phyloP scores from a whole-genome alignment of 805 yeast species.

The Kodamaea laetipori region DNA sequence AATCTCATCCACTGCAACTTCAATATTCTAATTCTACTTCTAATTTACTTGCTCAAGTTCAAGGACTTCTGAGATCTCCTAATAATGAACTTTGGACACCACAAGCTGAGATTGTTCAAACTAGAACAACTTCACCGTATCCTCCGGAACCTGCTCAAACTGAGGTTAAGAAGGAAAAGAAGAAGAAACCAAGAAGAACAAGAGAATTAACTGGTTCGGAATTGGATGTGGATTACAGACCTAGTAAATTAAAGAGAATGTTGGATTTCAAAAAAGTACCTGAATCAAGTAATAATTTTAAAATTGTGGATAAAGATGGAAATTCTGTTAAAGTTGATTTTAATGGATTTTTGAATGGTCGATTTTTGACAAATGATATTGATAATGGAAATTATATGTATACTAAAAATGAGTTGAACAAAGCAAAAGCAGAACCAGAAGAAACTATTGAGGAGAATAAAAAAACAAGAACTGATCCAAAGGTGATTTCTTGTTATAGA shows the following conservation, averaged over 20 bases:
- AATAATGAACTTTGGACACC: conserved; percentile 4
- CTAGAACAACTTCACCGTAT: conserved; percentile 5
- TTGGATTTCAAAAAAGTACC: conserved; percentile 30
- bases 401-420: conserved; percentile 9
- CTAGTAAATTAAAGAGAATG: conserved; percentile 27
- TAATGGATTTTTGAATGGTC: conserved; percentile 44
- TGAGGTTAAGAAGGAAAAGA: conserved; percentile 1
- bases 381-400: conserved; percentile 39
- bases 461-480: conserved; percentile 26
- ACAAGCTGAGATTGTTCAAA: conserved; percentile 5
- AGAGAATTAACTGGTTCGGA: conserved; percentile 1
- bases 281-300: conserved; percentile 20
- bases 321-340: conserved; percentile 28
- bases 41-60: conserved; percentile 10
- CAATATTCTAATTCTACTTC: conserved; percentile 10
- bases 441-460: conserved; percentile 4
- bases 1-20: conserved; percentile 2
- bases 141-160: not conserved
- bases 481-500: conserved; percentile 48
- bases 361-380: conserved; percentile 42
- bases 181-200: conserved; percentile 1
- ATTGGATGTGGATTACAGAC: conserved; percentile 26
- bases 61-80: conserved; percentile 1
- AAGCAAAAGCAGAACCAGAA: conserved; percentile 4
- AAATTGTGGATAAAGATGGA: conserved; percentile 32